Evolutionary conservation across 1,284 basidiomycete genomes (phyloP).

Genomic region (Moniliophthora roreri): DNA sequence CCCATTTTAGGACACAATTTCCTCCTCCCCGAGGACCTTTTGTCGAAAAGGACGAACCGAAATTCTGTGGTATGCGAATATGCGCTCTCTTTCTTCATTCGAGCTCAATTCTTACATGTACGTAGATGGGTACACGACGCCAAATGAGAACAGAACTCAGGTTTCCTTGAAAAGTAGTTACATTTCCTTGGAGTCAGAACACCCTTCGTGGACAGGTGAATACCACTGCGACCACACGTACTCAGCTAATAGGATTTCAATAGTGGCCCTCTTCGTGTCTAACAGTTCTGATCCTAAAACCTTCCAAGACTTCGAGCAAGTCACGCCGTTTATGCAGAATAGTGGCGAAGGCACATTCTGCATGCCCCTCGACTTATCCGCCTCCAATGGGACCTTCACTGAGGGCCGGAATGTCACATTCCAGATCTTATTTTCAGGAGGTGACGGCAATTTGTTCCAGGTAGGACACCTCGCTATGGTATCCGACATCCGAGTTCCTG

Average conservation of each 20-base stretch:
- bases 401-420: constrained; percentile 61
- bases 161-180: constrained; percentile 64
- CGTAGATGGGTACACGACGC: constrained; percentile 50
- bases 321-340: constrained; percentile 52
- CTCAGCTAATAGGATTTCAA: constrained; percentile 4
- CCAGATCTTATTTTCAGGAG: constrained; percentile 61
- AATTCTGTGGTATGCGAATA: constrained; percentile 48
- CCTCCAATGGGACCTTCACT: constrained; percentile 46
- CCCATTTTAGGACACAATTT: constrained; percentile 72
- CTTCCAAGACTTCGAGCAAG: constrained; percentile 59
- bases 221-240: constrained; percentile 9
- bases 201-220: constrained; percentile 55
- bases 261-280: constrained; percentile 58
- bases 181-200: constrained; percentile 59
- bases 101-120: not conserved
- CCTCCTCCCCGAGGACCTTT: constrained; percentile 63
- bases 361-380: constrained; percentile 56
- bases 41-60: constrained; percentile 55
- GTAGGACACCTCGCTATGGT: constrained; percentile 31
- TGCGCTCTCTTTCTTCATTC: not conserved
- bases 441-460: constrained; percentile 71
- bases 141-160: constrained; percentile 47
- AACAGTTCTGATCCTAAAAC: constrained; percentile 54
- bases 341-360: constrained; percentile 58
- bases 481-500: too few relatives aligned